Conservation (phyloP, 2,329 filamentous ascomycete species). For the Trichoderma koningiopsis region DNA sequence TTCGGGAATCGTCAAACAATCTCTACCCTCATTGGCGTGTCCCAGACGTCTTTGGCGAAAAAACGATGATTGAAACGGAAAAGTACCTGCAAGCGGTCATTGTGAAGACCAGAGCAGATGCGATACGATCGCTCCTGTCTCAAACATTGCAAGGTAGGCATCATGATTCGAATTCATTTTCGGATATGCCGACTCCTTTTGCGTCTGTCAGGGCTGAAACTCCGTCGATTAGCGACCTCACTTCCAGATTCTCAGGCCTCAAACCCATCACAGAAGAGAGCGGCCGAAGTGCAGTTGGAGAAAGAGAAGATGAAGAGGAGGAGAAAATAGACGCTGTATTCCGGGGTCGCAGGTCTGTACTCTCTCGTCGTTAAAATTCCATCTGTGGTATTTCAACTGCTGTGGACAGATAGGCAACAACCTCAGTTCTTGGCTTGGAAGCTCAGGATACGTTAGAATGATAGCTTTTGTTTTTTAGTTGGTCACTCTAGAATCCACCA, state of each 20-base stretch:
- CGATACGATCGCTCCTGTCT: background rate
- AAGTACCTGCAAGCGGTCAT: background rate
- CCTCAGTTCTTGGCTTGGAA: background rate
- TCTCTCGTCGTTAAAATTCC: background rate
- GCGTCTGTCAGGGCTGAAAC: background rate
- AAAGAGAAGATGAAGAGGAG: conserved; percentile 4
- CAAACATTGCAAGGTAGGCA: background rate
- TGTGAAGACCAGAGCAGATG: background rate
- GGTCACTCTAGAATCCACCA: no score
- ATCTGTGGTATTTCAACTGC: background rate
- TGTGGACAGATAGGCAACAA: background rate
- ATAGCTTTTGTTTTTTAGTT: no score
- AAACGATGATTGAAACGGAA: background rate
- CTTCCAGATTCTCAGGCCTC: background rate
- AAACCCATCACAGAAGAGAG: background rate
- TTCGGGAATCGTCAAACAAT: conserved; percentile 41
- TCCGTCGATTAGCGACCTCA: background rate
- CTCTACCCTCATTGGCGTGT: conserved; percentile 44
- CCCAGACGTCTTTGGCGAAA: conserved; percentile 36
- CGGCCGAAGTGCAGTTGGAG: background rate
- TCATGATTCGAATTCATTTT: conserved; percentile 22
- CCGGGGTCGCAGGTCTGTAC: background rate
- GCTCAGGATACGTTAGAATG: background rate
- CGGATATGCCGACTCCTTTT: background rate
- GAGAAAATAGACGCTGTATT: background rate